Evolutionary conservation across 2,329 filamentous ascomycete species (phyloP).

Genomic region (Claviceps sp.): DNA sequence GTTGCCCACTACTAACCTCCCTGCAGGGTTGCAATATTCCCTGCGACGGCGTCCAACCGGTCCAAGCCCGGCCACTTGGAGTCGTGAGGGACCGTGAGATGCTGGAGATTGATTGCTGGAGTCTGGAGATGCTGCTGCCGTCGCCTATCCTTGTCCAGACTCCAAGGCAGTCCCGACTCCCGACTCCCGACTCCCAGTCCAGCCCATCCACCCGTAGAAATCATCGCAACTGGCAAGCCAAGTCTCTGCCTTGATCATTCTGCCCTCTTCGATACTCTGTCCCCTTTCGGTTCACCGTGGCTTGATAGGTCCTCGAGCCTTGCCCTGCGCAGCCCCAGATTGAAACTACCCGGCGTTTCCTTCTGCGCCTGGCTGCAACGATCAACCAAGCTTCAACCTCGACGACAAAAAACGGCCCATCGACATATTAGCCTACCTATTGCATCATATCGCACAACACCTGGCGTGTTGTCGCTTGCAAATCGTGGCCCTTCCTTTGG

Average conservation of each 20-base stretch:
- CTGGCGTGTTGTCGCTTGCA: background rate
- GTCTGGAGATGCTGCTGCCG: too few relatives aligned
- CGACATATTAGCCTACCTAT: background rate
- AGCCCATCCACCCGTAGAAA: background rate
- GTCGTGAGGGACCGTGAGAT: too few relatives aligned
- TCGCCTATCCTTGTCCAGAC: too few relatives aligned
- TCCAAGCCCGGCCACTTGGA: too few relatives aligned
- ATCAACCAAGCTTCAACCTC: background rate
- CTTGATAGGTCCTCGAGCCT: background rate
- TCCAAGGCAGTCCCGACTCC: too few relatives aligned
- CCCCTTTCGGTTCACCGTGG: too few relatives aligned
- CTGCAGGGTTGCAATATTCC: too few relatives aligned
- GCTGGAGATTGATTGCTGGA: too few relatives aligned
- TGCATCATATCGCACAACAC: background rate
- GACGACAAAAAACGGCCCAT: background rate
- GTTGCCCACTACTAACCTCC: background rate
- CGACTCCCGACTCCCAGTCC: background rate
- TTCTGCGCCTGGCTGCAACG: background rate
- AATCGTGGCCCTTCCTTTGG: background rate
- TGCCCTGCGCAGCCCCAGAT: background rate
- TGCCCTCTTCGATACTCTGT: background rate
- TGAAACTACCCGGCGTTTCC: background rate
- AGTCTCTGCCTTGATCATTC: background rate
- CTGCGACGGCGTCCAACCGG: too few relatives aligned
- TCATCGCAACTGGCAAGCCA: background rate